Evolutionary conservation across 495 filamentous ascomycete genomes (phyloP).

Genomic region (Hypoxylon lienhwacheense): DNA sequence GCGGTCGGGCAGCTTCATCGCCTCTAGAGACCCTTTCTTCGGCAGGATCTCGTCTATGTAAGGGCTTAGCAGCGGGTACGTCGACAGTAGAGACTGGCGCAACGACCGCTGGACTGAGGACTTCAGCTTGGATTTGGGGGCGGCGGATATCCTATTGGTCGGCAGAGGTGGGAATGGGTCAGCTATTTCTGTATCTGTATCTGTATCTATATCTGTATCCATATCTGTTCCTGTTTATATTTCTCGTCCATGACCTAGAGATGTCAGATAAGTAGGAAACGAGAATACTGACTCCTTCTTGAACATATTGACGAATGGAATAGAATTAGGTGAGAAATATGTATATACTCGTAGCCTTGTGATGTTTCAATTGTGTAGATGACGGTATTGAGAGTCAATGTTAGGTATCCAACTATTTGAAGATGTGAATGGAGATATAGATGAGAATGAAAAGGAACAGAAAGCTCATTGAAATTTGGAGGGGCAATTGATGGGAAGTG

Average conservation of each 20-base stretch:
- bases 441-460: slow-evolving; percentile 8
- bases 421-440: no score
- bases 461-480: slow-evolving; percentile 43
- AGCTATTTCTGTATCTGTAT: slow-evolving; percentile 14
- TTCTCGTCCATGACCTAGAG: no score
- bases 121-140: slow-evolving; percentile 93
- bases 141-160: slow-evolving; percentile 58
- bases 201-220: no score
- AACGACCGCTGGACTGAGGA: slow-evolving; percentile 89
- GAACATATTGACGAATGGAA: slow-evolving; percentile 70
- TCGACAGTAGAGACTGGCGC: slow-evolving; percentile 74
- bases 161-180: slow-evolving; percentile 12
- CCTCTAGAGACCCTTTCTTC: slow-evolving; percentile 90
- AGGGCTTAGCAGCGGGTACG: slow-evolving; percentile 83
- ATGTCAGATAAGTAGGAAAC: neutral
- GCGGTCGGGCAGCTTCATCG: slow-evolving; percentile 90
- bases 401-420: no score
- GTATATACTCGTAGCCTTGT: no score
- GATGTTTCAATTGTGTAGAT: slow-evolving; percentile 4
- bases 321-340: no score
- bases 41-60: slow-evolving; percentile 94
- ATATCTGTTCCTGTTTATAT: no score
- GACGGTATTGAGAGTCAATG: neutral
- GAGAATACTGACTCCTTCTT: slow-evolving; percentile 75
- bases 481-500: slow-evolving; percentile 33